A percentile compares a stretch with the other conserved stretches of the same genome.
phyloP scores from a whole-genome alignment of 805 yeast species.

The Saccharomycopsis fibuligera region DNA sequence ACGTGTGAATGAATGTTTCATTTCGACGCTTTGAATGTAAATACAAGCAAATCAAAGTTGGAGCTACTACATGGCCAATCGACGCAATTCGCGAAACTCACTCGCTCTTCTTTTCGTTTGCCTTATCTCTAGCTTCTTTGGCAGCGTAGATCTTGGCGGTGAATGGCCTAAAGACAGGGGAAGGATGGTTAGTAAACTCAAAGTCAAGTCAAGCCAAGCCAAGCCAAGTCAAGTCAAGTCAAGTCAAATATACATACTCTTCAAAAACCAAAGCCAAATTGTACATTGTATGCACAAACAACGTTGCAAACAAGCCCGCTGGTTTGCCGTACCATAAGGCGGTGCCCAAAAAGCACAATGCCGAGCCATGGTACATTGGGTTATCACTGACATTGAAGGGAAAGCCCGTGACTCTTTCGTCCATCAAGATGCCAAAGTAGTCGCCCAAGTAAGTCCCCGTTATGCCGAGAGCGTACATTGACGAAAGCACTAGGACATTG shows the following conservation, averaged over 20 bases:
- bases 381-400: constrained; percentile 88
- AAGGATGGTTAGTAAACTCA: constrained; percentile 16
- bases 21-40: too few species aligned
- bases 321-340: constrained; percentile 87
- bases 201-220: neutral
- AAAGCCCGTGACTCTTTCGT: constrained; percentile 80
- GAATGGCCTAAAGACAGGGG: constrained; percentile 60
- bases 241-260: constrained; percentile 38
- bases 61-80: too few species aligned
- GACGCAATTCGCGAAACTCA: too few species aligned
- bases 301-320: constrained; percentile 71
- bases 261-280: constrained; percentile 78
- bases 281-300: constrained; percentile 76
- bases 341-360: constrained; percentile 83
- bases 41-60: too few species aligned
- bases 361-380: constrained; percentile 96
- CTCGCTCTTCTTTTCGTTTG: constrained; percentile 12
- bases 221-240: neutral
- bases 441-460: constrained; percentile 97
- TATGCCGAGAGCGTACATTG: constrained; percentile 90
- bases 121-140: constrained; percentile 40
- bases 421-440: constrained; percentile 93
- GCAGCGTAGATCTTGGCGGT: constrained; percentile 86
- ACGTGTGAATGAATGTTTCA: too few species aligned
- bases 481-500: constrained; percentile 69